A percentile compares a stretch with the other conserved stretches of the same genome.
These are phyloP conservation scores for Protomyces lactucae-debilis DNA, from an alignment of 1,139 yeast genomes.

Conservation along the genomic window DNA sequence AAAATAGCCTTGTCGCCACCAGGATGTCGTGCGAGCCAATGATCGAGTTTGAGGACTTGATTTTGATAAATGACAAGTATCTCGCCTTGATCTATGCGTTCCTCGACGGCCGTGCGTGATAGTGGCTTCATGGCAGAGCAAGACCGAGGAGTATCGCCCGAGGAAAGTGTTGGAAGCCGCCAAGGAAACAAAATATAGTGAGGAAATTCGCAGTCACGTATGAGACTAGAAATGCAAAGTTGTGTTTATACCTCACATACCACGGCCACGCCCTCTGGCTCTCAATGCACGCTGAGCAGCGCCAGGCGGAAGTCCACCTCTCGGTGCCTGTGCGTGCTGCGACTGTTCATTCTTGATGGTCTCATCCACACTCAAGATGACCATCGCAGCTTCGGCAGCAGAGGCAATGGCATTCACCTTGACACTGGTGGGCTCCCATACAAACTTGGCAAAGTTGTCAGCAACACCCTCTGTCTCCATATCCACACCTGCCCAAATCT, in stretches of 20 bases:
- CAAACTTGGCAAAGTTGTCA: constrained; percentile 76
- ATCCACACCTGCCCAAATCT: constrained; percentile 86
- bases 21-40: constrained; percentile 72
- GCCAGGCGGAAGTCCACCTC: constrained; percentile 41
- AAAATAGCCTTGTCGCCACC: constrained; percentile 83
- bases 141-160: too few relatives aligned
- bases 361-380: constrained; percentile 90
- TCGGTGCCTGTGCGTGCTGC: constrained; percentile 46
- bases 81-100: constrained; percentile 46
- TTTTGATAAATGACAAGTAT: constrained; percentile 62
- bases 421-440: constrained; percentile 97
- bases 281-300: constrained; percentile 61
- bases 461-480: constrained; percentile 77
- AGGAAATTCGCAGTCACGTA: background rate
- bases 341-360: constrained; percentile 79
- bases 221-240: too few relatives aligned
- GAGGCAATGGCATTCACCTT: constrained; percentile 89
- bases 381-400: constrained; percentile 96
- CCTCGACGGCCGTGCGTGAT: constrained; percentile 1
- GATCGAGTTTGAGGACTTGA: constrained; percentile 58
- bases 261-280: constrained; percentile 33
- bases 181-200: too few relatives aligned
- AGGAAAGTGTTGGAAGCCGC: too few relatives aligned
- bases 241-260: background rate
- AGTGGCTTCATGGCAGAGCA: background rate